These are phyloP conservation scores for Hirsutella thompsonii DNA, from an alignment of 2,329 filamentous ascomycete genomes.

Conservation along the genomic window DNA sequence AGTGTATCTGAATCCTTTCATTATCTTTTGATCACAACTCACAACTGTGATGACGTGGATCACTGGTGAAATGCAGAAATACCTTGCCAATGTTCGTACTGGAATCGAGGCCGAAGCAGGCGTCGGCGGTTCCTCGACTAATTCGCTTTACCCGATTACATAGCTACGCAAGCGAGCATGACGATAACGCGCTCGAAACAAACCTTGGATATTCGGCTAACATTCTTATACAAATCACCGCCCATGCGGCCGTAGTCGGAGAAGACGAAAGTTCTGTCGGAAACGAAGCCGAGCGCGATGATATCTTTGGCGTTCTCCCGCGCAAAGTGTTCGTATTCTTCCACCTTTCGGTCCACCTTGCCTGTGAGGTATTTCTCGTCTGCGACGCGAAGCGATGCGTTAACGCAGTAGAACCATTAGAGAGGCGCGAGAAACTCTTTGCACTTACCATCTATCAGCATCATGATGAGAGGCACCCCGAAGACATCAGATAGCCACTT, in stretches of 20 bases:
- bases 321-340: no score
- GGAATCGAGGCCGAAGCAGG: constrained; percentile 48
- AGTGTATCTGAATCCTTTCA: constrained; percentile 29
- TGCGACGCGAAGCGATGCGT: constrained; percentile 6
- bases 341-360: no score
- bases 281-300: constrained; percentile 71
- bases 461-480: constrained; percentile 84
- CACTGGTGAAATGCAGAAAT: no score
- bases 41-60: no score
- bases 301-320: constrained; percentile 50
- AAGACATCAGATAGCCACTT: constrained; percentile 93
- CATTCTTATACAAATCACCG: constrained; percentile 58
- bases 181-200: no score
- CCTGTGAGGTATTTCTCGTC: constrained; percentile 42
- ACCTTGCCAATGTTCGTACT: constrained; percentile 38
- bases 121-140: constrained; percentile 45
- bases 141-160: constrained; percentile 25
- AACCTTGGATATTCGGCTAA: constrained; percentile 33
- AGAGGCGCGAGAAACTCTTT: neutral
- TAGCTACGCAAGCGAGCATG: no score
- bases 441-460: constrained; percentile 64
- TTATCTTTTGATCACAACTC: no score
- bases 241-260: constrained; percentile 65
- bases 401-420: no score
- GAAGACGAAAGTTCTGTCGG: constrained; percentile 85